These are phyloP conservation scores for Taphrina deformans DNA, from an alignment of 1,139 yeast species.

Conservation along the genomic window DNA sequence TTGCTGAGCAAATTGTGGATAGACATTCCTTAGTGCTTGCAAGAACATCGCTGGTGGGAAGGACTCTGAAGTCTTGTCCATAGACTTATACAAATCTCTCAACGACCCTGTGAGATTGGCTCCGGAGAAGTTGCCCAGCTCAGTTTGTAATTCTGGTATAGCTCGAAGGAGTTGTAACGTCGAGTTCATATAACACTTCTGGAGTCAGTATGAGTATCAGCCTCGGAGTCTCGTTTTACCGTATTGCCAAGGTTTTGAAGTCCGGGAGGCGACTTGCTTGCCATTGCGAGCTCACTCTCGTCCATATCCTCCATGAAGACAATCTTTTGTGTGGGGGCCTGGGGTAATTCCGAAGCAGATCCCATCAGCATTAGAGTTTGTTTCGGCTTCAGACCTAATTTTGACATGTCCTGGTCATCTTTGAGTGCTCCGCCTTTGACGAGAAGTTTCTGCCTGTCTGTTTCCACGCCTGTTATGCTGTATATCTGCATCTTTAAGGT, in stretches of 20 bases:
- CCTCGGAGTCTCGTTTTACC: conserved; percentile 67
- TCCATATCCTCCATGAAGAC: conserved; percentile 72
- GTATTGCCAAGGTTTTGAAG: conserved; percentile 88
- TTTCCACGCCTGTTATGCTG: conserved; percentile 75
- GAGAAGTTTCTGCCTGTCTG: conserved; percentile 83
- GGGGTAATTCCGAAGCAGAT: conserved; percentile 72
- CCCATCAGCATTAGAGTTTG: conserved; percentile 88
- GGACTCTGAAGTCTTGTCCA: conserved; percentile 44
- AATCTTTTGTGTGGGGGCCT: conserved; percentile 57
- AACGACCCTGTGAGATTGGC: conserved; percentile 25
- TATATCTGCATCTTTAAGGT: conserved; percentile 70
- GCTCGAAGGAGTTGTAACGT: conserved; percentile 77
- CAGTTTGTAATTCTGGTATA: conserved; percentile 57
- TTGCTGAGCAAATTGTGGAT: conserved; percentile 87
- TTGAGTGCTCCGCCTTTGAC: conserved; percentile 50
- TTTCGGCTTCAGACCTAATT: conserved; percentile 58
- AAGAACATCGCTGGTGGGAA: conserved; percentile 62
- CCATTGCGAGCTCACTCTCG: conserved; percentile 49
- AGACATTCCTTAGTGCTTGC: conserved; percentile 57
- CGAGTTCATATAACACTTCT: conserved; percentile 58
- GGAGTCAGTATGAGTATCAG: background rate
- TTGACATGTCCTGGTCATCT: conserved; percentile 30
- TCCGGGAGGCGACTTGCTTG: conserved; percentile 66
- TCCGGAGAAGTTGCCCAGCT: conserved; percentile 40
- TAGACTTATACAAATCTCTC: conserved; percentile 44